These are phyloP conservation scores for Sclerotinia trifoliorum DNA, from an alignment of 2,329 filamentous ascomycete genomes.

Conservation along the genomic window DNA sequence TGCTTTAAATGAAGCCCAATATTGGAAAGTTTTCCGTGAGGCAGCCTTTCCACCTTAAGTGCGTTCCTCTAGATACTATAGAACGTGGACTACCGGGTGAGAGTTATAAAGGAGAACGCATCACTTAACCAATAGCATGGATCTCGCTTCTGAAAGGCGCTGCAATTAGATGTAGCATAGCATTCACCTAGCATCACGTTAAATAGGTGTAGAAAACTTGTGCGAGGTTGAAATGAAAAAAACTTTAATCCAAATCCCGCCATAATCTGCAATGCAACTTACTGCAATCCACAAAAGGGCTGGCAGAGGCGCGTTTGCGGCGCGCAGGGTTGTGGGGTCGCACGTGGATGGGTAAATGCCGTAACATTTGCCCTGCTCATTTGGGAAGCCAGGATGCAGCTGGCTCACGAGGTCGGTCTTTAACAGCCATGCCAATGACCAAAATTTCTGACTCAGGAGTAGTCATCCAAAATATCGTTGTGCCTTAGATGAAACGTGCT, in stretches of 20 bases:
- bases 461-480: no score
- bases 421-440: no score
- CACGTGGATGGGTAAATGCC: no score
- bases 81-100: background rate
- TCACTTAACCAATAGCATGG: background rate
- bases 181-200: background rate
- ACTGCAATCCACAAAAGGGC: background rate
- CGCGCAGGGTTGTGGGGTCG: background rate
- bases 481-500: no score
- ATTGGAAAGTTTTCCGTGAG: background rate
- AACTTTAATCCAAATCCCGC: background rate
- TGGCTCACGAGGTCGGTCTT: no score
- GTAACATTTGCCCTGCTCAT: background rate
- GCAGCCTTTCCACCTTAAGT: background rate
- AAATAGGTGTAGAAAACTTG: background rate
- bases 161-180: background rate
- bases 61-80: background rate
- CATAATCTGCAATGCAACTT: background rate
- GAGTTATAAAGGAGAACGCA: no score
- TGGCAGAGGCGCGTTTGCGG: background rate
- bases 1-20: background rate
- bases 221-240: background rate
- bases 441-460: no score
- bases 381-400: background rate
- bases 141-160: background rate